Base-by-base conservation (phyloP, 2,329 filamentous ascomycete genomes). In the Aaosphaeria pasadenensis region DNA sequence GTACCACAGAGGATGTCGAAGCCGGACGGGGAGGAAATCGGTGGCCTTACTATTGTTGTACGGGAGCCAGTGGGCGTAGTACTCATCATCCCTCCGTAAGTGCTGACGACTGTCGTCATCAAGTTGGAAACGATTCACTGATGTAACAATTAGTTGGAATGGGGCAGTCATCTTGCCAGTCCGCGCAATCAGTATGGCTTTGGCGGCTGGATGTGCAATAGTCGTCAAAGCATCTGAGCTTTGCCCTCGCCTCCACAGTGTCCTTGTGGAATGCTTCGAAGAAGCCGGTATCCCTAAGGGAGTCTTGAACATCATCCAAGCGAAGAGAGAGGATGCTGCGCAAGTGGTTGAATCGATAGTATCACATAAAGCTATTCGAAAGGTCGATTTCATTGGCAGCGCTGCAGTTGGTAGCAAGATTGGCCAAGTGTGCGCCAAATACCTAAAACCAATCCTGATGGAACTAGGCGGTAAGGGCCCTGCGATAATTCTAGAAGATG, bases 381-480 rank as follows among this genome's bases (percentile, higher is more conserved):
- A 90, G 64, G 76, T 91, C 40, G 86, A 85, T 45, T 92, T 91
- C 58, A 91, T 88, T 0, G 88, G 88, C n/a, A 87, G 82, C 63
- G 88, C 87, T 0, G 71, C 74, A 0, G 81, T 90, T 0, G 88
- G 88, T 5, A 79, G 81, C 35, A 82, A 88, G 61, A 82, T 95
- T 49, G 87, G 82, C 5, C 75, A 78, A 33, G 76, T 81, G 3
- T 86, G 87, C 0, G 89, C 86, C 9, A 81, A 86, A 61, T 72
- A 86, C 56, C 74, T 94, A 31, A 95, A 95, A 74, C 89, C 88
- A 0, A 78, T 87, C 0, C 73, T 94, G 3, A 78, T 94, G 59
- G 90, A 95, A 69, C 75, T 95, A 1, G 90, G 90, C 4, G 89
- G 89, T 35, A 95, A 95, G 67, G 86, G 87, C 1, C 82, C 84